Percentiles rank a stretch among this genome's conserved stretches.
These are phyloP conservation scores for Pugionium cornutum DNA, from an alignment of 345 rosid species.

Conservation along the genomic window DNA sequence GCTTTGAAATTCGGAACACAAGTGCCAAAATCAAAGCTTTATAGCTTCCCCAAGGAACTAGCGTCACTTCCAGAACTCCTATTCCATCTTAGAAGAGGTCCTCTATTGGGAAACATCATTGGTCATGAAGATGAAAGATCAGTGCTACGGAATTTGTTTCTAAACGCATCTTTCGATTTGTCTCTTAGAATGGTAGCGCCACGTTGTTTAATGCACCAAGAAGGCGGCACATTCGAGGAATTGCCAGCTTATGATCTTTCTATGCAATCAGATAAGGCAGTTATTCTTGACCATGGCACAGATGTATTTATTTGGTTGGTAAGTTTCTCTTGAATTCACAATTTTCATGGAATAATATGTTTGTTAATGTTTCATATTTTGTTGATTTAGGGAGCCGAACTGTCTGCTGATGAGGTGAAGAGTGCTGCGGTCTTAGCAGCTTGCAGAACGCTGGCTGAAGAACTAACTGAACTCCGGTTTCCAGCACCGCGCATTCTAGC, in stretches of 20 bases:
- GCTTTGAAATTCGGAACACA: conserved; percentile 76
- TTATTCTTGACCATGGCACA: conserved; percentile 96
- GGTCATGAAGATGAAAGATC: conserved; percentile 99
- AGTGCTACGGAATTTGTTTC: conserved; percentile 76
- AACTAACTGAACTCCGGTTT: conserved; percentile 85
- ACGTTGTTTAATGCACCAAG: conserved; percentile 90
- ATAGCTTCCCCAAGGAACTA: conserved; percentile 84
- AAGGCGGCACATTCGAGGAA: conserved; percentile 98
- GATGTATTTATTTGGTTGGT: conserved; percentile 99
- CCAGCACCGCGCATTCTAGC: conserved; percentile 96
- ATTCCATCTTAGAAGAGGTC: conserved; percentile 93
- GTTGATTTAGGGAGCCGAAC: conserved; percentile 76
- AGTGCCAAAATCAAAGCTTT: conserved; percentile 76
- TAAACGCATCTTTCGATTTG: conserved; percentile 89
- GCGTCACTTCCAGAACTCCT: conserved; percentile 74
- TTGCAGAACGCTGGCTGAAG: conserved; percentile 95
- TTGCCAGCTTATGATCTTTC: conserved; percentile 85
- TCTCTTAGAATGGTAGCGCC: conserved; percentile 96
- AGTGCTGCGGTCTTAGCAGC: conserved; percentile 92
- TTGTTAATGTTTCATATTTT: background rate
- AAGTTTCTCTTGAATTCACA: conserved; percentile 34
- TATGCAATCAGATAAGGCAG: conserved; percentile 97
- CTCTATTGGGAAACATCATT: conserved; percentile 88
- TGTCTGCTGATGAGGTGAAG: conserved; percentile 84
- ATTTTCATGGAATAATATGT: background rate